Conservation (phyloP, 1,284 basidiomycete genomes). For the Anthracocystis setariae region DNA sequence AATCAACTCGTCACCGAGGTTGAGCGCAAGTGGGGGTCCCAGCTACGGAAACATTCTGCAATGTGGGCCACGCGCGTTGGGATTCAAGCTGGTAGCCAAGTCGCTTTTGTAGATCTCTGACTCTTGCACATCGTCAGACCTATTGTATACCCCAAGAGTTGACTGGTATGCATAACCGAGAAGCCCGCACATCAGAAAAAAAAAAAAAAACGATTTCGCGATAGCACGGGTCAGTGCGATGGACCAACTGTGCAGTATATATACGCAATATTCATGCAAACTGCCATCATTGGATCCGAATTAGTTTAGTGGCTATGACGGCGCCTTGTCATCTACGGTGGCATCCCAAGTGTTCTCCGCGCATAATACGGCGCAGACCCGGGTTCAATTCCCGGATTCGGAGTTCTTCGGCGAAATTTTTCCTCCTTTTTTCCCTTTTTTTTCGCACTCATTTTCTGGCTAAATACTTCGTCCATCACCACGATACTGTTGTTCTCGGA, state of each 20-base stretch:
- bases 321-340: conserved; percentile 53
- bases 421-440: conserved; percentile 6
- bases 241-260: too few relatives aligned
- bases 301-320: conserved; percentile 62
- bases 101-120: conserved; percentile 29
- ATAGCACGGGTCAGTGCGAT: too few relatives aligned
- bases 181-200: too few relatives aligned
- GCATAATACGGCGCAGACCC: conserved; percentile 52
- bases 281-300: conserved; percentile 46
- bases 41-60: conserved; percentile 19
- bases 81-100: conserved; percentile 30
- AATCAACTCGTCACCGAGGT: conserved; percentile 5
- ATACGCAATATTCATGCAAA: not conserved
- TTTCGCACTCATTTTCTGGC: not conserved
- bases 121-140: not conserved
- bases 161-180: too few relatives aligned
- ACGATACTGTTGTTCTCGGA: too few relatives aligned
- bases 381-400: conserved; percentile 60
- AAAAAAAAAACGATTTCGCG: too few relatives aligned
- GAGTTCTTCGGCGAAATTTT: too few relatives aligned
- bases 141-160: too few relatives aligned
- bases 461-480: too few relatives aligned
- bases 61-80: conserved; percentile 28
- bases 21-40: conserved; percentile 14
- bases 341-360: conserved; percentile 32